Percentiles rank a stretch among this genome's conserved stretches.
Conservation (phyloP, 352 stramenopile genomes). For the Globisporangium yorkense region DNA sequence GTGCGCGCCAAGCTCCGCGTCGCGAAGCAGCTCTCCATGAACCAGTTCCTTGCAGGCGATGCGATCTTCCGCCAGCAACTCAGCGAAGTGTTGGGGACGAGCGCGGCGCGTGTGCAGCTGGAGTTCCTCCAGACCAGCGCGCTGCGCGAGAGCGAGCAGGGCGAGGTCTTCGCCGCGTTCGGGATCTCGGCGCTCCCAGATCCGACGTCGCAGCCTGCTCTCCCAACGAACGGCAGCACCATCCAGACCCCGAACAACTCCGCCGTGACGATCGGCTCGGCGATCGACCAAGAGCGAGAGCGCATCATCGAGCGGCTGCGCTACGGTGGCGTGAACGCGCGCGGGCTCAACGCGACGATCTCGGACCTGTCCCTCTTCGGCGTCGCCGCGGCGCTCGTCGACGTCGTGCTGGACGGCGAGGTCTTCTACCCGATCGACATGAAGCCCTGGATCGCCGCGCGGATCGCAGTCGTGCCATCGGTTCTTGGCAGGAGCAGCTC, state of each 20-base stretch:
- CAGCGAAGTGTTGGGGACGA: slow-evolving; percentile 18
- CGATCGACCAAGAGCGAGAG: slow-evolving; percentile 17
- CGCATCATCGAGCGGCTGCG: slow-evolving; percentile 14
- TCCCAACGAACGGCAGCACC: background rate
- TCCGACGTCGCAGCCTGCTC: slow-evolving; percentile 1
- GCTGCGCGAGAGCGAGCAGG: slow-evolving; percentile 6
- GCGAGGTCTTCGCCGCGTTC: slow-evolving; percentile 15
- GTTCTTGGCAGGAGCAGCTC: background rate
- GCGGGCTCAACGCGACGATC: slow-evolving; percentile 13
- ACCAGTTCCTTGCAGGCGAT: slow-evolving; percentile 18
- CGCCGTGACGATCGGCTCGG: background rate
- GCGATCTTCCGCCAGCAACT: slow-evolving; percentile 20
- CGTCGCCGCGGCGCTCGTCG: slow-evolving; percentile 11
- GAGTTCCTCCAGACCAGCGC: slow-evolving; percentile 26
- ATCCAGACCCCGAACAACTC: background rate
- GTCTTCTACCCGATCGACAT: slow-evolving; percentile 24
- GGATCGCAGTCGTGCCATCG: slow-evolving; percentile 9
- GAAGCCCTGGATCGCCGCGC: slow-evolving; percentile 18
- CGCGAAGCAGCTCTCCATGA: slow-evolving; percentile 17
- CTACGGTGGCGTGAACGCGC: slow-evolving; percentile 10
- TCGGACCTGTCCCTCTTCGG: slow-evolving; percentile 20
- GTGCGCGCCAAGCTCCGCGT: slow-evolving; percentile 25
- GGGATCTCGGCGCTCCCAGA: slow-evolving; percentile 18
- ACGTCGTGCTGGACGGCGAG: slow-evolving; percentile 20
- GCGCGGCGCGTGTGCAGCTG: slow-evolving; percentile 13